A percentile compares a stretch with the other conserved stretches of the same genome.
Conservation (phyloP, 108 stramenopile genomes). For the Bacterosira constricta region DNA sequence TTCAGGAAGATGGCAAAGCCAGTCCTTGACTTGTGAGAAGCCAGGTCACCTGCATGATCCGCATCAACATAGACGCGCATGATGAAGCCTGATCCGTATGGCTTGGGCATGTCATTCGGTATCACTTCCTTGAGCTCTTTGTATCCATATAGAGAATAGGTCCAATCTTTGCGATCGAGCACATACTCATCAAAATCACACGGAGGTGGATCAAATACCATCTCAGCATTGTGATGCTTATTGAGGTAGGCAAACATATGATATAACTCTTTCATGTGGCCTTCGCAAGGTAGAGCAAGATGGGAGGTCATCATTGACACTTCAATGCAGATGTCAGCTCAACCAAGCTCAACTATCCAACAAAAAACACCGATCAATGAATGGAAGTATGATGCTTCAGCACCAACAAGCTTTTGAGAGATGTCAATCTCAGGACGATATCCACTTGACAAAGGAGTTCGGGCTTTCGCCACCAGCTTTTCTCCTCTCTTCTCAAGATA, state of each 20-base stretch:
- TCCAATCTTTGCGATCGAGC: slow-evolving; percentile 36
- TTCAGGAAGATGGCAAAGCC: slow-evolving; percentile 4
- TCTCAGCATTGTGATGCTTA: slow-evolving; percentile 24
- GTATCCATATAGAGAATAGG: slow-evolving; percentile 29
- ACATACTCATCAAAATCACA: slow-evolving; percentile 18
- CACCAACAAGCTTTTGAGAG: background rate
- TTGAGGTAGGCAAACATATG: slow-evolving; percentile 61
- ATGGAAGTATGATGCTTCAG: slow-evolving; percentile 12
- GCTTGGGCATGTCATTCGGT: slow-evolving; percentile 24
- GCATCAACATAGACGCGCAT: slow-evolving; percentile 14
- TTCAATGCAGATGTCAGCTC: slow-evolving; percentile 50
- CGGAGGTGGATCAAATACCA: slow-evolving; percentile 54
- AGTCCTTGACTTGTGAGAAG: slow-evolving; percentile 19
- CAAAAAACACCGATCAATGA: slow-evolving; percentile 27
- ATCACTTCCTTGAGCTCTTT: slow-evolving; percentile 11
- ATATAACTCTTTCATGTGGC: slow-evolving; percentile 54
- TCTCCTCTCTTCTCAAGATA: background rate
- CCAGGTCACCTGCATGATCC: slow-evolving; percentile 1
- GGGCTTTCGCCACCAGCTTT: background rate
- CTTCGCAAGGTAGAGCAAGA: slow-evolving; percentile 56
- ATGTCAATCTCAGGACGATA: slow-evolving; percentile 27
- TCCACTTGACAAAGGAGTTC: too few relatives aligned
- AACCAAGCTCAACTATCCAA: too few relatives aligned
- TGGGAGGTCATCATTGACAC: slow-evolving; percentile 57
- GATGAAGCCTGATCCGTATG: slow-evolving; percentile 29